Percentiles rank a stretch among this genome's conserved stretches.
phyloP scores from a whole-genome alignment of 768 basidiomycete species.

The Rhodotorula toruloides region DNA sequence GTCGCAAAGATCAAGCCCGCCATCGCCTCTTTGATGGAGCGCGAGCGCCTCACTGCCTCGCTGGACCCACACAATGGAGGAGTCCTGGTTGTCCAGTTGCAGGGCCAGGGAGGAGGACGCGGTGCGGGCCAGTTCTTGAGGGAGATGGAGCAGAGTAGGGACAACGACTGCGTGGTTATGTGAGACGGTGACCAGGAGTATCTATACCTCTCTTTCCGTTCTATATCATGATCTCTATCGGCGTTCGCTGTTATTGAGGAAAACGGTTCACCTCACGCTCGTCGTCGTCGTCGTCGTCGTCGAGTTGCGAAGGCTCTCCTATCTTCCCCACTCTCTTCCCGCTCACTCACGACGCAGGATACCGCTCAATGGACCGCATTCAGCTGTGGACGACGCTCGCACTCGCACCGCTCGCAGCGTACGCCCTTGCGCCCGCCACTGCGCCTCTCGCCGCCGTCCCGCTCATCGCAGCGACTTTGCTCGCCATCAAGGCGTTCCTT shows the following conservation, averaged over 20 bases:
- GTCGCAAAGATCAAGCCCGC: conserved; percentile 87
- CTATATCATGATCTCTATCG: too few species aligned
- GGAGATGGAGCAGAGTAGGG: conserved; percentile 17
- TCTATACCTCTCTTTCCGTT: too few species aligned
- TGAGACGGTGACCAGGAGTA: background rate
- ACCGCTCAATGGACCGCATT: background rate
- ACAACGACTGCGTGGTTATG: conserved; percentile 33
- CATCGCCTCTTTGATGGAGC: conserved; percentile 76
- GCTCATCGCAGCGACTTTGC: background rate
- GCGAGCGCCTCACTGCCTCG: conserved; percentile 61
- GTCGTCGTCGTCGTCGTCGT: too few species aligned
- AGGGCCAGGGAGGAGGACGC: conserved; percentile 46
- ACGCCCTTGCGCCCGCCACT: background rate
- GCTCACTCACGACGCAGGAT: too few species aligned
- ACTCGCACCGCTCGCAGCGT: background rate
- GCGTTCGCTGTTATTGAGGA: too few species aligned
- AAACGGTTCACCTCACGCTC: too few species aligned
- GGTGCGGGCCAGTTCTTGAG: conserved; percentile 23
- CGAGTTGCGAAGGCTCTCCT: too few species aligned
- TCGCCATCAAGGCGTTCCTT: background rate
- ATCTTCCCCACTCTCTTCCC: too few species aligned
- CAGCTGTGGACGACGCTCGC: background rate
- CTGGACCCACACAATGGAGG: conserved; percentile 77
- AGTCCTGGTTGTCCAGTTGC: conserved; percentile 72
- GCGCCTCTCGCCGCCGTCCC: background rate